Evolutionary conservation across 179 eudicot species (phyloP).

Genomic region (Beta macrorhiza): DNA sequence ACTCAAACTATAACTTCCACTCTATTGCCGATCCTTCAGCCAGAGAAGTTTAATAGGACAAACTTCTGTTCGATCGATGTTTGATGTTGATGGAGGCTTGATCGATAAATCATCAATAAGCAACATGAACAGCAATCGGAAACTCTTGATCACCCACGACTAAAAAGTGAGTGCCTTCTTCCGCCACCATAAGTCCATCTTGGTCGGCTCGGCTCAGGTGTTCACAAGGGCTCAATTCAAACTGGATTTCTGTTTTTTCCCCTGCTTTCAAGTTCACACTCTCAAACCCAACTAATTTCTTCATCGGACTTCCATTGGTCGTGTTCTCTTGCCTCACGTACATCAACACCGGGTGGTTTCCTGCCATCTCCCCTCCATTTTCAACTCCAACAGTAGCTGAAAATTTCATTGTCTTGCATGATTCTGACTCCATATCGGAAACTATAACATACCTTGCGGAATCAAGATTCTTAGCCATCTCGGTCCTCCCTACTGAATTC

Average conservation of each 20-base stretch:
- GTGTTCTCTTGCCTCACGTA: conserved; percentile 38
- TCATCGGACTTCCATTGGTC: conserved; percentile 44
- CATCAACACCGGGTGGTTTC: conserved; percentile 68
- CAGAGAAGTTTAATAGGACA: neutral
- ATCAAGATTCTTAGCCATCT: conserved; percentile 16
- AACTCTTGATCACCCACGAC: conserved; percentile 59
- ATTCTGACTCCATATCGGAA: conserved; percentile 41
- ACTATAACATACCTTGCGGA: conserved; percentile 32
- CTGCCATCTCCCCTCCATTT: conserved; percentile 65
- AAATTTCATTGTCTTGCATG: conserved; percentile 47
- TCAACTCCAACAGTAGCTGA: conserved; percentile 44
- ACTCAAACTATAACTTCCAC: neutral
- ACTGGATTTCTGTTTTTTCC: conserved; percentile 40
- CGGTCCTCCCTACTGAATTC: conserved; percentile 28
- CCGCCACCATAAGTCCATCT: conserved; percentile 66
- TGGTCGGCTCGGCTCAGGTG: conserved; percentile 62
- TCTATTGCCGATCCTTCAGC: neutral
- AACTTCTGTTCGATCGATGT: neutral
- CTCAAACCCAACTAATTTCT: conserved; percentile 68
- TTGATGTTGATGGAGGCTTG: neutral
- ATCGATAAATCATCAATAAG: conserved; percentile 1
- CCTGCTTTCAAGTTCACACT: conserved; percentile 56
- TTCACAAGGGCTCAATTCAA: conserved; percentile 63
- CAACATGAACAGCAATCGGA: conserved; percentile 39
- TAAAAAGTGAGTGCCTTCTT: conserved; percentile 51